Evolutionary conservation across 2,329 filamentous ascomycete species (phyloP).

Genomic region (Claviceps monticola): DNA sequence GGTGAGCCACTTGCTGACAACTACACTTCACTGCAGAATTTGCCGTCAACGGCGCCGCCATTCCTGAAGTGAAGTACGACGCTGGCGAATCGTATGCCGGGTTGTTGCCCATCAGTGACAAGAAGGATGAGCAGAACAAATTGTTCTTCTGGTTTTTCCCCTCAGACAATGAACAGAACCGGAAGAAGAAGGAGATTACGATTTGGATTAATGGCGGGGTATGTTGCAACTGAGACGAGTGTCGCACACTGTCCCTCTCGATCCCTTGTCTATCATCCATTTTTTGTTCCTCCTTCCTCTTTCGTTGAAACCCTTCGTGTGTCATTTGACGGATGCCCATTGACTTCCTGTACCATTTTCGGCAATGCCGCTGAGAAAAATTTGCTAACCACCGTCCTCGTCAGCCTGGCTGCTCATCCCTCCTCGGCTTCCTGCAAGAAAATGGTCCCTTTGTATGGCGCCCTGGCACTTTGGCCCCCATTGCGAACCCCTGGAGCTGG

Average conservation of each 20-base stretch:
- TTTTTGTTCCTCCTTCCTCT: not conserved
- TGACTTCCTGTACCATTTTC: too few relatives aligned
- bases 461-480: conserved; percentile 51
- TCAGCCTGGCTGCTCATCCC: conserved; percentile 41
- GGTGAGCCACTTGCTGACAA: not conserved
- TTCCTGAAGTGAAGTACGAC: conserved; percentile 53
- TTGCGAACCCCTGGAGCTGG: conserved; percentile 59
- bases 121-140: conserved; percentile 33
- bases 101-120: conserved; percentile 37
- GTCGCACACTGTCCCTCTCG: conserved; percentile 3
- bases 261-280: not conserved
- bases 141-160: conserved; percentile 59
- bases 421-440: conserved; percentile 59
- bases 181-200: conserved; percentile 41
- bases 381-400: not conserved
- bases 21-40: conserved; percentile 31
- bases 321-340: too few relatives aligned
- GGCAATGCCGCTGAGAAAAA: too few relatives aligned
- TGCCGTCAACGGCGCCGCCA: conserved; percentile 42
- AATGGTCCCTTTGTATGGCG: conserved; percentile 65
- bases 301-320: not conserved
- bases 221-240: not conserved
- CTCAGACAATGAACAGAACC: conserved; percentile 28
- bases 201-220: conserved; percentile 48
- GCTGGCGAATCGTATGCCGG: conserved; percentile 45